Conservation (phyloP, 2,329 filamentous ascomycete species). For the Lecanicillium sp. region DNA sequence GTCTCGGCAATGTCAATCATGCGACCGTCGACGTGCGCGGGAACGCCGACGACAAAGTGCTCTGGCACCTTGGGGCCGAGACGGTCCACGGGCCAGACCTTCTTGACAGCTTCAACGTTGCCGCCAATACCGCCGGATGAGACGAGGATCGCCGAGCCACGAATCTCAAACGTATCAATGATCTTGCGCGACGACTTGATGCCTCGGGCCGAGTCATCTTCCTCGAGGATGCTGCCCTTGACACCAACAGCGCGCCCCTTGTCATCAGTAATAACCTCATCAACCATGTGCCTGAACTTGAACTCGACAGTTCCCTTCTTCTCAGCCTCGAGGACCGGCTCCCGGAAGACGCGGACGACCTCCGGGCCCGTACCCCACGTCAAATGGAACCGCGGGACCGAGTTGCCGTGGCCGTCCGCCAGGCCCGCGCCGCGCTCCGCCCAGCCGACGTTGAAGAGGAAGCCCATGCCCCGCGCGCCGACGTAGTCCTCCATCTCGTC, state of each 20-base stretch:
- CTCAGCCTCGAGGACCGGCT: conserved; percentile 48
- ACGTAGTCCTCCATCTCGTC: conserved; percentile 55
- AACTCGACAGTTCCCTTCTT: conserved; percentile 49
- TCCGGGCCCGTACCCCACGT: conserved; percentile 58
- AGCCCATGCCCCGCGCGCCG: conserved; percentile 45
- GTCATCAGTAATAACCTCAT: conserved; percentile 49
- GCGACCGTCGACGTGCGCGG: conserved; percentile 57
- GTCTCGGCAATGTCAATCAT: conserved; percentile 53
- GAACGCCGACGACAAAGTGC: conserved; percentile 54
- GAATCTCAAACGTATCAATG: conserved; percentile 47
- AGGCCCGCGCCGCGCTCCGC: conserved; percentile 53
- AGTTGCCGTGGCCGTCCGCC: conserved; percentile 55
- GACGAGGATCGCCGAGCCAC: conserved; percentile 47
- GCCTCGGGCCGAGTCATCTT: conserved; percentile 45
- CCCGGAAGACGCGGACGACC: conserved; percentile 50
- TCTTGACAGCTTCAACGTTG: conserved; percentile 54
- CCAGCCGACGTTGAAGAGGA: conserved; percentile 52
- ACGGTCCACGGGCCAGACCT: conserved; percentile 51
- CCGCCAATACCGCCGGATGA: conserved; percentile 56
- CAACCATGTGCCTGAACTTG: conserved; percentile 50
- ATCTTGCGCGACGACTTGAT: conserved; percentile 43
- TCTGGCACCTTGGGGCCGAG: conserved; percentile 51
- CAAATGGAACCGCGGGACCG: conserved; percentile 56
- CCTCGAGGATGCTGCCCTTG: conserved; percentile 45
- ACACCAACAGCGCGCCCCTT: conserved; percentile 47